These are phyloP conservation scores for Gilbertella persicaria DNA, from an alignment of 371 early-diverging fungal species.

Conservation along the genomic window DNA sequence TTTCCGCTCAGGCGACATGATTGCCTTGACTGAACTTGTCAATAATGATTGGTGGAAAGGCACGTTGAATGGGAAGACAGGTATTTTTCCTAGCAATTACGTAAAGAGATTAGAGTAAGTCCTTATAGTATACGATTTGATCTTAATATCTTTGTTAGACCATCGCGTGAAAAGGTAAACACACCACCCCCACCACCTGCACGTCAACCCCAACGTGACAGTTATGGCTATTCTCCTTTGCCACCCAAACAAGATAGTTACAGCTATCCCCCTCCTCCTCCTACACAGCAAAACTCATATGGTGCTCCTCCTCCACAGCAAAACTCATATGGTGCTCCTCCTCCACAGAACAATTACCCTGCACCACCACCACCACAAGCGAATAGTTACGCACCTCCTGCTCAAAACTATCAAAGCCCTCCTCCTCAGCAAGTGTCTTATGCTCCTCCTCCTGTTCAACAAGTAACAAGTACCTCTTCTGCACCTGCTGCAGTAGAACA, in stretches of 20 bases:
- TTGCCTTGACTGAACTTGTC: constrained; percentile 33
- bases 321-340: too few species aligned
- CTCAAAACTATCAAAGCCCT: too few species aligned
- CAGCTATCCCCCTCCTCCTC: constrained; percentile 51
- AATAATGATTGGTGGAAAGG: constrained; percentile 59
- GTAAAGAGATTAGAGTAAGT: constrained; percentile 44
- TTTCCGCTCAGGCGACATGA: constrained; percentile 29
- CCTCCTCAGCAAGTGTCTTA: too few species aligned
- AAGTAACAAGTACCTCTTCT: too few species aligned
- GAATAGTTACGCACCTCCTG: constrained; percentile 13
- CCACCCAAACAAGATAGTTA: too few species aligned
- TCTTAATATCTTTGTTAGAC: constrained; percentile 11
- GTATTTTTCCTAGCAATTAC: constrained; percentile 56
- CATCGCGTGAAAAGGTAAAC: not conserved
- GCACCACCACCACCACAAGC: constrained; percentile 16
- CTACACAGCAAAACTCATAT: too few species aligned
- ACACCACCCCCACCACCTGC: constrained; percentile 4
- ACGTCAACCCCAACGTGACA: constrained; percentile 4
- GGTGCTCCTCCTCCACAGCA: constrained; percentile 35
- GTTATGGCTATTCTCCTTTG: too few species aligned
- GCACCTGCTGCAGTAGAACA: constrained; percentile 3
- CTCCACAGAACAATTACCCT: too few species aligned
- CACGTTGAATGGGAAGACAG: constrained; percentile 38
- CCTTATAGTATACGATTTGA: not conserved
- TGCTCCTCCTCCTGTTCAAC: too few species aligned